Conservation (phyloP, 2,329 filamentous ascomycete genomes). For the Hyphodiscus sp. region DNA sequence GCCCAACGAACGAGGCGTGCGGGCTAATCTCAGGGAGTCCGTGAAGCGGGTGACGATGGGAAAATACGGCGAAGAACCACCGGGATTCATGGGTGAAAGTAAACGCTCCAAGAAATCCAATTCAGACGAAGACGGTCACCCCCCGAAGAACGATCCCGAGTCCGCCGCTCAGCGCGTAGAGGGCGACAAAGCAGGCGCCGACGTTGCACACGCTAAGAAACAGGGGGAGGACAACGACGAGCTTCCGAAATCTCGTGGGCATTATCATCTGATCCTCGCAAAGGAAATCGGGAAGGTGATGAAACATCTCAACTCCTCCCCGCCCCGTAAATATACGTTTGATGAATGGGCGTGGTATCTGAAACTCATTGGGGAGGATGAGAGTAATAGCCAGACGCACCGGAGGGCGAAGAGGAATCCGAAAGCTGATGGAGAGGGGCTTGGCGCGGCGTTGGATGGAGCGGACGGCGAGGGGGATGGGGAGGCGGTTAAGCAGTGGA, state of each 20-base stretch:
- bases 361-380: conserved; percentile 65
- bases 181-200: conserved; percentile 9
- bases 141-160: conserved; percentile 17
- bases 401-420: conserved; percentile 28
- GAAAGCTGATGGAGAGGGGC: conserved; percentile 8
- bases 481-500: conserved; percentile 47
- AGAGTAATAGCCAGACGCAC: conserved; percentile 44
- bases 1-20: conserved; percentile 47
- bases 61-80: conserved; percentile 34
- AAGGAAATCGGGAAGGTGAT: conserved; percentile 63
- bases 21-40: conserved; percentile 39
- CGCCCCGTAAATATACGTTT: conserved; percentile 64
- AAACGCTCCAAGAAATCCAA: conserved; percentile 13
- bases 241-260: conserved; percentile 28
- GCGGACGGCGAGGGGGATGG: conserved; percentile 24
- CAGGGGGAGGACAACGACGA: conserved; percentile 14
- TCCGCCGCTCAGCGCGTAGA: conserved; percentile 14
- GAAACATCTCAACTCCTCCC: conserved; percentile 51
- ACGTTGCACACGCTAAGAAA: conserved; percentile 7
- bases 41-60: conserved; percentile 39
- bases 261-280: conserved; percentile 61
- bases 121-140: conserved; percentile 13
- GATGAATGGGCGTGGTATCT: conserved; percentile 86
- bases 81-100: conserved; percentile 35
- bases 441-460: conserved; percentile 18